Conservation (phyloP, 306 rosid species). For the Cercis canadensis region DNA sequence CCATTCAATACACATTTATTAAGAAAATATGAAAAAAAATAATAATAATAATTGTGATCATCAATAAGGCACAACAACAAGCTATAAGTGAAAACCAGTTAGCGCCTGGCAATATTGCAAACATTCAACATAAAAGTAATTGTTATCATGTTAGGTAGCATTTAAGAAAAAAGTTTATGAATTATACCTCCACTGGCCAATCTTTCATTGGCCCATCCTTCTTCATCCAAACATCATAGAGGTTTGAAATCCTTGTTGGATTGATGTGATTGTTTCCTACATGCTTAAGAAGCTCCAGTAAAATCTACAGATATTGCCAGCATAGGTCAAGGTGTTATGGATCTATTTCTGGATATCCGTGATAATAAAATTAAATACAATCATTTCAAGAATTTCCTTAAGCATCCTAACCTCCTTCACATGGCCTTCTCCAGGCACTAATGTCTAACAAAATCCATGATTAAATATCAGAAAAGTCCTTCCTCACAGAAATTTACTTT, state of each 20-base stretch:
- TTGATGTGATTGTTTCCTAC: slow-evolving; percentile 35
- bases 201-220: slow-evolving; percentile 58
- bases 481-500: not conserved
- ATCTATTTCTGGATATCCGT: slow-evolving; percentile 24
- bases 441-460: not conserved
- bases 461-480: not conserved
- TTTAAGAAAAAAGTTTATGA: slow-evolving; percentile 5
- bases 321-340: slow-evolving; percentile 28
- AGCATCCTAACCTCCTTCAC: not conserved
- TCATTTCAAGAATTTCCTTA: not conserved
- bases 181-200: slow-evolving; percentile 62
- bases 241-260: slow-evolving; percentile 47
- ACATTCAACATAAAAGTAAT: slow-evolving; percentile 23
- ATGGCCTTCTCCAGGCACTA: not conserved
- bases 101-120: not conserved
- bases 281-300: slow-evolving; percentile 65
- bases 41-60: not conserved
- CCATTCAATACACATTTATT: no score
- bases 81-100: slow-evolving; percentile 2
- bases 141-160: not conserved
- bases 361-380: slow-evolving; percentile 26
- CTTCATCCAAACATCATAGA: slow-evolving; percentile 69
- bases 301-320: slow-evolving; percentile 49
- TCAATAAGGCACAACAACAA: not conserved
- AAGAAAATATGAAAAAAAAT: no score